Conservation (phyloP, 257 asterid species). For the Nicotiana sylvestris region DNA sequence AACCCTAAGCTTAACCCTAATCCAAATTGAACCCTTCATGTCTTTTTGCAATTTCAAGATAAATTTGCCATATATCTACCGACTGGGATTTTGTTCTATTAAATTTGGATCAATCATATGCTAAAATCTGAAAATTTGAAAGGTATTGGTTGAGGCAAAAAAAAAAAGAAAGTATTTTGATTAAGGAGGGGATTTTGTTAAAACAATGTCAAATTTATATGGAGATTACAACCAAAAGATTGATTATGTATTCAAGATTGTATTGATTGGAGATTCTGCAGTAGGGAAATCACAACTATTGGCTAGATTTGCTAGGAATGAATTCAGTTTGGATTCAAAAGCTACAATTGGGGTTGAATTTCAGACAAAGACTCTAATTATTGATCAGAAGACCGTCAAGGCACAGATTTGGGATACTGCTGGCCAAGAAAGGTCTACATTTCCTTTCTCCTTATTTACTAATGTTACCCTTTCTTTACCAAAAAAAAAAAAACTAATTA, state of each 20-base stretch:
- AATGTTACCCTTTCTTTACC: not conserved
- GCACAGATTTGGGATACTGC: constrained; percentile 98
- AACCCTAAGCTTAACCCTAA: constrained; percentile 21
- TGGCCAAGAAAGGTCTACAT: constrained; percentile 79
- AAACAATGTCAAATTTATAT: constrained; percentile 59
- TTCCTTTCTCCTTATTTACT: not conserved
- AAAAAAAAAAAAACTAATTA: too few species aligned
- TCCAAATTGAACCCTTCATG: not conserved
- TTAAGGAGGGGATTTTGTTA: constrained; percentile 1
- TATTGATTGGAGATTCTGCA: constrained; percentile 80
- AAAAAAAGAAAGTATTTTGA: constrained; percentile 10
- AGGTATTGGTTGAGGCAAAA: constrained; percentile 24
- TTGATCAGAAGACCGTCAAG: constrained; percentile 76
- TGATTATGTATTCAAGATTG: constrained; percentile 85
- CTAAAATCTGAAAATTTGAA: constrained; percentile 10
- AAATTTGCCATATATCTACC: not conserved
- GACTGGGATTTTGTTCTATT: not conserved
- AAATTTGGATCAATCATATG: constrained; percentile 12
- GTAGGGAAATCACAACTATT: constrained; percentile 89
- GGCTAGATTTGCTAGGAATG: constrained; percentile 86
- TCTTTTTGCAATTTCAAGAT: constrained; percentile 13
- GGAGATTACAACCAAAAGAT: constrained; percentile 79
- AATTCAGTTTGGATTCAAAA: constrained; percentile 77
- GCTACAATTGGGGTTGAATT: constrained; percentile 92
- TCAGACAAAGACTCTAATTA: constrained; percentile 72